Base-by-base conservation (phyloP, 2,329 filamentous ascomycete genomes). In the Cladosporium austrohemisphaericum region DNA sequence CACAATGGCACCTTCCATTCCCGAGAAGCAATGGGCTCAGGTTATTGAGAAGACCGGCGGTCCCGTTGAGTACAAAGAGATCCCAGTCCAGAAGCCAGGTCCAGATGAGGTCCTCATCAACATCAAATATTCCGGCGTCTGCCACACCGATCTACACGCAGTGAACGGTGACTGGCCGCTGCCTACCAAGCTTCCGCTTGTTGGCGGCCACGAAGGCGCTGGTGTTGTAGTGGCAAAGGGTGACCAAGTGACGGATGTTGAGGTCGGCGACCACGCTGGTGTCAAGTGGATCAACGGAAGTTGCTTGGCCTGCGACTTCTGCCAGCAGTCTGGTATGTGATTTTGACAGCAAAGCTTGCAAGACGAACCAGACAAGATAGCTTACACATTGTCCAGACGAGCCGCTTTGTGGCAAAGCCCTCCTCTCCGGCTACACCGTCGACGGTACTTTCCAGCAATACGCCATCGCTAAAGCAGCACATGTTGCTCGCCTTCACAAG, bases 361-460 rank as follows among this genome's bases (percentile, higher is more conserved):
- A 4, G 3, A 5, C 14, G 9, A 10, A 16, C 32, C 16, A 35
- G n/a, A 10, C n/a, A 25, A 9, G 13, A 26, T 49, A 16, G 43
- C 20, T 11, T 22, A 19, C 10, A 22, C 6, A 3, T n/a, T n/a
- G n/a, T n/a, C 13, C 80, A 40, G 86, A 95, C 60, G 91, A 96
- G 73, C 85, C 88, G 2, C 83, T 95, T 5, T 97, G 92, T 74
- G 69, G 78, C 13, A 75, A 86, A 52, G 81, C 87, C 20, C 73
- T 79, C 28, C 80, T 95, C 32, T 94, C 89, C 1, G 92, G 92
- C 50, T 95, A 94, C 78, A 94, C 88, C 4, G 89, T 95, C 65
- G 88, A 95, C 67, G 91, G 91, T 25, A 84, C 84, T 33, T 96
- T 96, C 79, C 91, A 96, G 76, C 84, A 95, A 75, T 96, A 95